Base-by-base conservation (phyloP, 345 rosid species). In the Leavenworthia alabamica region DNA sequence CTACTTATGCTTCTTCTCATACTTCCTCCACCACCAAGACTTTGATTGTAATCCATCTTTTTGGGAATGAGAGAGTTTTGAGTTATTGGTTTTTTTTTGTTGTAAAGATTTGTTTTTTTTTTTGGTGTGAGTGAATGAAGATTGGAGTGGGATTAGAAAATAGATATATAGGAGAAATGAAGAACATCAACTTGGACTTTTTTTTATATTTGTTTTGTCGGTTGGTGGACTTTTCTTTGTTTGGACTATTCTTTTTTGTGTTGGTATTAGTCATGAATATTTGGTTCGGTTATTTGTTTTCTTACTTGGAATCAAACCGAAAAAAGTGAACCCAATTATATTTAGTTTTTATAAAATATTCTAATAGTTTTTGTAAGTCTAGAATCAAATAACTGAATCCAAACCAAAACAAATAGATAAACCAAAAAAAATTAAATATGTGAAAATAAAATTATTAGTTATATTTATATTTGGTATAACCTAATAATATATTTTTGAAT, bases 1-100 rank as follows among this genome's bases (percentile, higher is more conserved):
- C 89, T 60, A 54, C 78, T 75, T 59, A 85, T 77, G 75, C 80
- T 73, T 49, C 73, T 39, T 28, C 72, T 62, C 58, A 67, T 40
- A 39, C 72, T 67, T 24, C 50, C 72, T 39, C 64, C 65, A 19
- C 60, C 68, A 9, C 71, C 49, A 48, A 28, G 13, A 22, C 48
- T 67, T 31, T 57, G 72, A 46, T 56, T 56, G 62, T 67, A 57
- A 67, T 67, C 72, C 71, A 67, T 66, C 4, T 14, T 35, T 43
- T 16, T 20, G 2, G 22, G 22, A 12, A 17, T 4, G 19, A 27
- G 15, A 27, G 15, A 43, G 13, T 23, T 56, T 56, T 14, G 1
- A 15, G 15, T 35, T 28, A 33, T 12, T 19, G 7, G 43, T 12
- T n/a, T n/a, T 0, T 36, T n/a, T 36, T 19, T 44, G 26, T 0